These are phyloP conservation scores for Paecilomyces sp. DNA, from an alignment of 2,329 filamentous ascomycete genomes.

Conservation along the genomic window DNA sequence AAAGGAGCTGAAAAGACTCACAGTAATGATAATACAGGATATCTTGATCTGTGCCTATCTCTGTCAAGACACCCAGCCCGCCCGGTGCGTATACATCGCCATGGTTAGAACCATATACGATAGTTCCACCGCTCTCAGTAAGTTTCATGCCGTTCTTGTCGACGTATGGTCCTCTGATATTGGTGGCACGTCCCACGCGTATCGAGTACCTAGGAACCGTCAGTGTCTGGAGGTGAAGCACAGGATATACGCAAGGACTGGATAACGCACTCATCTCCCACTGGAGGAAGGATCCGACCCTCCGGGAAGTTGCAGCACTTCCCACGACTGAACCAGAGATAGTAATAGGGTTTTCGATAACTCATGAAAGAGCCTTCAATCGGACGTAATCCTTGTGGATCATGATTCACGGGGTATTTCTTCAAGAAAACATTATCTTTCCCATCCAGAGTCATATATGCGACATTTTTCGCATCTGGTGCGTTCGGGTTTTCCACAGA, in stretches of 20 bases:
- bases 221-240: not conserved
- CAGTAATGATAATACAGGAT: slow-evolving; percentile 35
- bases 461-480: slow-evolving; percentile 21
- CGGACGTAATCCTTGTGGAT: slow-evolving; percentile 8
- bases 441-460: slow-evolving; percentile 5
- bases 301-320: slow-evolving; percentile 27
- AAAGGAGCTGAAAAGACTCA: slow-evolving; percentile 8
- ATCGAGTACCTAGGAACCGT: slow-evolving; percentile 22
- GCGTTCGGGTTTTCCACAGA: slow-evolving; percentile 11
- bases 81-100: slow-evolving; percentile 32
- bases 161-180: slow-evolving; percentile 25
- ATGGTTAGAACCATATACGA: slow-evolving; percentile 32
- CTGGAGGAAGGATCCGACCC: slow-evolving; percentile 13
- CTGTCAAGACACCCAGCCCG: slow-evolving; percentile 25
- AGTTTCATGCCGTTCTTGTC: slow-evolving; percentile 21
- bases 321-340: slow-evolving; percentile 33
- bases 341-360: slow-evolving; percentile 28
- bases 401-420: not conserved
- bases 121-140: slow-evolving; percentile 24
- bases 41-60: slow-evolving; percentile 17
- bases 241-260: not conserved
- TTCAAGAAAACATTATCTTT: not conserved
- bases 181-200: slow-evolving; percentile 26
- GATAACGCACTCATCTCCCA: slow-evolving; percentile 23
- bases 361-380: slow-evolving; percentile 31